Base-by-base conservation (phyloP, 169 alveolate genomes). In the Eimeria necatrix region DNA sequence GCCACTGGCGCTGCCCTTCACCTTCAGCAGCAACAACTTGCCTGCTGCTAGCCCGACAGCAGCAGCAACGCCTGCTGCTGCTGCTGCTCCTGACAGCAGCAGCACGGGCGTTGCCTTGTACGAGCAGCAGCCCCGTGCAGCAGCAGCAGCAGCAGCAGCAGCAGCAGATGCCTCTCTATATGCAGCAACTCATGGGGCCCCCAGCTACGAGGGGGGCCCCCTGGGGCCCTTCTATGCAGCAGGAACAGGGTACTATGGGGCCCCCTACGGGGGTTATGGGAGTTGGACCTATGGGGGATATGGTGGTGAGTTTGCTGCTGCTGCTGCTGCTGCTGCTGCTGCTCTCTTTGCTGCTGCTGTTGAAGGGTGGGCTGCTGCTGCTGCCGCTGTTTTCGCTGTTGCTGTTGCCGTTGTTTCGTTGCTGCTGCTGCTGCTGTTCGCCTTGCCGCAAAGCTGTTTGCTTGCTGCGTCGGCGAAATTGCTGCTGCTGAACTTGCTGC, bases 261-360 rank as follows among this genome's bases (percentile, higher is more conserved):
- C 32, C 76, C 76, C 76, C 76, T 64, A 64, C 26, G 76, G 76
- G 41, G 76, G 76, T 24, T 64, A 64, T n/a, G 76, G 76, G 9
- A 24, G 76, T 8, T 64, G 76, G 76, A 64, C 8, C 76, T 64
- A 64, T n/a, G 76, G 41, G 20, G 76, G 76, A 9, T 64, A 64
- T 20, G 76, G 76, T 8, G 76, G 76, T 64, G 26, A 9, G n/a
- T n/a, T n/a, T n/a, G n/a, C n/a, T n/a, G 76, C 76, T 14, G 76
- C 26, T n/a, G 41, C 26, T 64, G 76, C 18, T 64, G 76, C 76
- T 64, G 76, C 76, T n/a, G 76, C 76, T 64, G 76, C 76, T 9
- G 76, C 26, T 56, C 32, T 5, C 9, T 8, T 14, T 56, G 64
- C 8, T 8, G 64, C 64, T 56, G 8, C 64, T 56, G 64, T 8